These are phyloP conservation scores for Kodamaea jinghongensis DNA, from an alignment of 805 yeast genomes.

Conservation along the genomic window DNA sequence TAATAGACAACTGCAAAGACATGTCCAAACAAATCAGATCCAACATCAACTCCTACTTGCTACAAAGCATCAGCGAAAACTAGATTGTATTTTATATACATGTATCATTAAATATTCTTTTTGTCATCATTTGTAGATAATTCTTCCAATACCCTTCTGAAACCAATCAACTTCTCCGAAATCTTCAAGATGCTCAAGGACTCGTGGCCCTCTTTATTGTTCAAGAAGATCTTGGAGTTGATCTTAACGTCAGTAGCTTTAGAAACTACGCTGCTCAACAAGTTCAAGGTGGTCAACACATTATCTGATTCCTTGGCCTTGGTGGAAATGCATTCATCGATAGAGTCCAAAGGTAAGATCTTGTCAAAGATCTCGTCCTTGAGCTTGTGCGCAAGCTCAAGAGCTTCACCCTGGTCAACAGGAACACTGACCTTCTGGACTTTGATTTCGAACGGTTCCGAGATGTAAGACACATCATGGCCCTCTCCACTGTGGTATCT, in stretches of 20 bases:
- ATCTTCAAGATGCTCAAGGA: slow-evolving; percentile 17
- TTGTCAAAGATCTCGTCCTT: slow-evolving; percentile 30
- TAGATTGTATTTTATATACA: slow-evolving; percentile 5
- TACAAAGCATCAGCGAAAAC: slow-evolving; percentile 3
- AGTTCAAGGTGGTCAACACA: slow-evolving; percentile 28
- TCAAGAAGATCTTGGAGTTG: slow-evolving; percentile 36
- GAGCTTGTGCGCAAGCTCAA: slow-evolving; percentile 30
- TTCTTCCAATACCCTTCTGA: slow-evolving; percentile 23
- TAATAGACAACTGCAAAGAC: slow-evolving; percentile 44
- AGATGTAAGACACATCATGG: slow-evolving; percentile 66
- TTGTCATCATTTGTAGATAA: slow-evolving; percentile 24
- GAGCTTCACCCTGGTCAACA: slow-evolving; percentile 25
- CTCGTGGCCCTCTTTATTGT: slow-evolving; percentile 15
- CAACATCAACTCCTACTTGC: slow-evolving; percentile 46
- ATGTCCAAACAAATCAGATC: slow-evolving; percentile 43
- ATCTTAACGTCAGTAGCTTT: slow-evolving; percentile 27
- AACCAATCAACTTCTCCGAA: slow-evolving; percentile 23
- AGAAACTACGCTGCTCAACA: slow-evolving; percentile 17
- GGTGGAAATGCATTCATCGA: slow-evolving; percentile 26
- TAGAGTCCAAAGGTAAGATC: slow-evolving; percentile 21
- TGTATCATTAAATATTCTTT: slow-evolving; percentile 13
- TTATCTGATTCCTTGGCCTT: slow-evolving; percentile 26
- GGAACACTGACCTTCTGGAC: slow-evolving; percentile 40
- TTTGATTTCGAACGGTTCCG: slow-evolving; percentile 63
- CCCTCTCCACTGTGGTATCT: slow-evolving; percentile 65